Base-by-base conservation (phyloP, 2,329 filamentous ascomycete genomes). In the Alternaria metachromatica region DNA sequence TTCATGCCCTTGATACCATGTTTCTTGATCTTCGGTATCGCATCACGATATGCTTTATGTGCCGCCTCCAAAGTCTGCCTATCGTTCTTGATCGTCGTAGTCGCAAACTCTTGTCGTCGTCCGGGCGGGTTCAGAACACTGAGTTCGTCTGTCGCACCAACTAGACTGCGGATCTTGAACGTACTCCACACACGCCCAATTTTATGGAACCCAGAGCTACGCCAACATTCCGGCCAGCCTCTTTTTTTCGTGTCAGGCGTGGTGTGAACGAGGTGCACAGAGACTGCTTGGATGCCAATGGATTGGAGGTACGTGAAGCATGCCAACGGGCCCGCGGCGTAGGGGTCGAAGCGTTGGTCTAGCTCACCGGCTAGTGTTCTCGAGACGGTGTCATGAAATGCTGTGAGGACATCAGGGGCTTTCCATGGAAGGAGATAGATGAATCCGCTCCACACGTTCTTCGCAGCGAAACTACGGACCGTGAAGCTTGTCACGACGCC, bases 271-370 rank as follows among this genome's bases (percentile, higher is more conserved):
- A 85, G 60, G 15, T 81, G 80, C 2, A 82, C 75, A 7, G 81
- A 63, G 1, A 83, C 82, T 23, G 84, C 81, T 69, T 87, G 15
- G 81, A 83, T 3, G 15, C 84, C 87, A 0, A 87, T 87, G 71
- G 87, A 88, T 66, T 90, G 87, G 3, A 83, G 78, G 73, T 89
- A 88, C 71, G 88, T 80, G 64, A 84, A 82, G 18, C 85, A 87
- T 61, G 87, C 87, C 68, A 88, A 81, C 28, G 83, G 82, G 5
- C 84, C 75, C 4, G 85, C 84, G 3, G 76, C 75, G 21, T 86
- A 73, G 3, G 88, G 57, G 7, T 76, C 70, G 5, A 78, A 67
- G 28, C 58, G 59, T 26, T 49, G 54, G 21, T 64, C 21, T 28
- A 37, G 6, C n/a, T 55, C 64, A 6, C 61, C 37, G 3, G 58